These are phyloP conservation scores for Aspergillus brasiliensis DNA, from an alignment of 2,329 filamentous ascomycete genomes.

Conservation along the genomic window DNA sequence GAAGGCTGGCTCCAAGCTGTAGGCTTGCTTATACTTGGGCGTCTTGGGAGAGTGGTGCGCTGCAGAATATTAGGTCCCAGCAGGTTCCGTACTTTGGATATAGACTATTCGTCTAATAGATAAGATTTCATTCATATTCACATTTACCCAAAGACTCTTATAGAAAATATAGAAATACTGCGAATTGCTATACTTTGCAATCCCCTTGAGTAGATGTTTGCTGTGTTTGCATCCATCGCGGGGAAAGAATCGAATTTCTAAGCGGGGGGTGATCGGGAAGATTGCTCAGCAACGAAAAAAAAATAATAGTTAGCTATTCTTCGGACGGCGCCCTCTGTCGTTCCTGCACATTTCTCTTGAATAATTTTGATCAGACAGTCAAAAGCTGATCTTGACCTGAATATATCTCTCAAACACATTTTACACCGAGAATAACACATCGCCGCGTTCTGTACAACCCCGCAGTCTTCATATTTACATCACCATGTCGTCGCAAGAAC, in stretches of 20 bases:
- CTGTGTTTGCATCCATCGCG: conserved; percentile 27
- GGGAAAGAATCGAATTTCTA: conserved; percentile 33
- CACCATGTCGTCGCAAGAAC: conserved; percentile 40
- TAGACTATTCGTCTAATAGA: neutral
- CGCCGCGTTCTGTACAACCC: neutral
- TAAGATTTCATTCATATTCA: neutral
- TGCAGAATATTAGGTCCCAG: neutral
- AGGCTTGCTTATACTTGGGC: conserved; percentile 11
- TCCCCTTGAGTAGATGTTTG: conserved; percentile 18
- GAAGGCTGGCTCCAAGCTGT: conserved; percentile 68
- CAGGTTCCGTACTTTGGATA: neutral
- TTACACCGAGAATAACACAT: neutral
- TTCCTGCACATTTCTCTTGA: neutral
- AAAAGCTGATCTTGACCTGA: neutral
- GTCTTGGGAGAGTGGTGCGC: neutral
- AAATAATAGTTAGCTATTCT: conserved; percentile 6
- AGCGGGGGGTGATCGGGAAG: conserved; percentile 23
- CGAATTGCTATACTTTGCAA: no score
- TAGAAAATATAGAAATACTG: neutral
- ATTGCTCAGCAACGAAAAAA: conserved; percentile 16
- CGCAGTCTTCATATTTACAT: neutral
- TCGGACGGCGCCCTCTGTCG: neutral
- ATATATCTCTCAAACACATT: neutral
- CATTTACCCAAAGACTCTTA: neutral
- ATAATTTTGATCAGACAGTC: neutral